Base-by-base conservation (phyloP, 345 rosid species). In the Euphorbia lathyris region DNA sequence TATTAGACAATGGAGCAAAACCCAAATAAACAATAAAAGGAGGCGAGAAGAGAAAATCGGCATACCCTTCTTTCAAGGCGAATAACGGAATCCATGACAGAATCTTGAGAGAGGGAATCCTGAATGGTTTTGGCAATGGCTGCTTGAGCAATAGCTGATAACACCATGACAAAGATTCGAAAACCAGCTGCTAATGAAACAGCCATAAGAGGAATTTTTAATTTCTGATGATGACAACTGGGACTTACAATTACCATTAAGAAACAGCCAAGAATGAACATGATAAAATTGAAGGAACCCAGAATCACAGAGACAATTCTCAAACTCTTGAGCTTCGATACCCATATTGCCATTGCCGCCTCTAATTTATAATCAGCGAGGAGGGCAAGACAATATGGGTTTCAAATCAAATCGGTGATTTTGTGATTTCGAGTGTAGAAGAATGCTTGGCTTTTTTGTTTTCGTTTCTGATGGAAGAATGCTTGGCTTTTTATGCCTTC, bases 91-190 rank as follows among this genome's bases (percentile, higher is more conserved):
- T 85, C 88, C 13, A 68, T 52, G 43, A 57, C 68, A 25, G 74
- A 45, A 51, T 14, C 42, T 23, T 79, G 78, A 32, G 83, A 55
- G 8, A 86, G 80, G 58, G 91, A 88, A 72, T 85, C 83, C 65
- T 84, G 81, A 55, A 94, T 81, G 22, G 82, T 62, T 52, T 47
- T 77, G 55, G 98, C 97, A 56, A 87, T 83, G 70, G 88, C 87
- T 69, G 77, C 85, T 67, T 94, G 98, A 2, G 95, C 83, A 55
- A 83, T 69, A 7, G 86, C 96, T 1, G 85, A 81, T 34, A 69
- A 66, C 23, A 88, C 65, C 90, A 88, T 88, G 29, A 81, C 81
- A 32, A 77, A 73, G 48, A 94, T 74, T 72, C 85, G 86, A 60
- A 86, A 29, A 29, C 53, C 81, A 11, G 97, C 88, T 22, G 81